A percentile compares a stretch with the other conserved stretches of the same genome.
Evolutionary conservation across 1,284 basidiomycete species (phyloP).

Genomic region (Somion occarium): DNA sequence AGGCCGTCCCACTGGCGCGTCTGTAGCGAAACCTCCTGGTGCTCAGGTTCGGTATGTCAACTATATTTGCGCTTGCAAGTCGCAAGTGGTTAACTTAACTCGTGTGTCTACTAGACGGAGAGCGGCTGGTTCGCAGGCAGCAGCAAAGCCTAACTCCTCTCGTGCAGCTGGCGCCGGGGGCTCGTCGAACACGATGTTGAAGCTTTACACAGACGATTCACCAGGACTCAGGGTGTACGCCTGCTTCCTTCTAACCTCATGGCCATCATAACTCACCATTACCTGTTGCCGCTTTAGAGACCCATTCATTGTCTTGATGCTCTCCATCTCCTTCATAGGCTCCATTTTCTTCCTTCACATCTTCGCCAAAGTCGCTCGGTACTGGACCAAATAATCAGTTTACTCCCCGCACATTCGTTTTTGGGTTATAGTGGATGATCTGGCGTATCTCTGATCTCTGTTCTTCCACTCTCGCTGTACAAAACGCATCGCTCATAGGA

Average conservation of each 20-base stretch:
- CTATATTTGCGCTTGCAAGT: neutral
- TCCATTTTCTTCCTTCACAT: slow-evolving; percentile 99
- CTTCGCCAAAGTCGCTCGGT: slow-evolving; percentile 89
- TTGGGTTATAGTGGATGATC: no score
- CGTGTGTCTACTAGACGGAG: slow-evolving; percentile 56
- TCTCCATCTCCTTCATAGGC: slow-evolving; percentile 96
- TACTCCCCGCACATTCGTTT: neutral
- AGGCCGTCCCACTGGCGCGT: slow-evolving; percentile 23
- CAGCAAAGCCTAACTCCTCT: slow-evolving; percentile 84
- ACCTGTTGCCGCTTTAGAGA: slow-evolving; percentile 52
- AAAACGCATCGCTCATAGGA: neutral
- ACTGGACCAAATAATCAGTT: slow-evolving; percentile 74
- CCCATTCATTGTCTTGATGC: slow-evolving; percentile 95
- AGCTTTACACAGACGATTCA: slow-evolving; percentile 97
- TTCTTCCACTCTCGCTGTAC: neutral
- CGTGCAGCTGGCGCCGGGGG: slow-evolving; percentile 95
- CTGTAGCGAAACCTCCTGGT: slow-evolving; percentile 67
- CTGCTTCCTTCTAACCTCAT: neutral
- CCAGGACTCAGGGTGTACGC: slow-evolving; percentile 95
- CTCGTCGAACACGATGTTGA: slow-evolving; percentile 96
- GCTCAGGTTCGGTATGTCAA: slow-evolving; percentile 69
- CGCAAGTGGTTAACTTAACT: neutral
- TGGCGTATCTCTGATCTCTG: no score
- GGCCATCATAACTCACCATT: neutral
- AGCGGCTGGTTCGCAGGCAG: slow-evolving; percentile 62